Evolutionary conservation across 805 yeast genomes (phyloP), one percentile per base, ranked within the genome.

Genomic region (Suhomyces tanzawaensis): DNA sequence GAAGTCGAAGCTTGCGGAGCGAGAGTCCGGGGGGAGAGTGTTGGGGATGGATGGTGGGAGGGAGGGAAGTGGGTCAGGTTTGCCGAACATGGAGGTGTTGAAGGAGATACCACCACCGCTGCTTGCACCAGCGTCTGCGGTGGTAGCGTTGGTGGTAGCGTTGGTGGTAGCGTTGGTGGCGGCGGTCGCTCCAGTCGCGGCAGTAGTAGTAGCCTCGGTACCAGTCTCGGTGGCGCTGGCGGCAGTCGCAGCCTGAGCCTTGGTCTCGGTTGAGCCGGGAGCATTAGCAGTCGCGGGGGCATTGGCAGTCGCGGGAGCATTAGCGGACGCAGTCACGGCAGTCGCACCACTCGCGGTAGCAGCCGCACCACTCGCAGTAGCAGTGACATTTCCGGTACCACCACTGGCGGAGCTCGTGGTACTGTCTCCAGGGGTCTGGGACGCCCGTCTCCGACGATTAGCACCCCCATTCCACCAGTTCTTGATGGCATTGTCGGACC

Each of bases 391-490:
- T 12, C 33, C 24, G 26, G 27, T 27, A 4, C 18, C 17, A 6
- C 19, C 19, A 6, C 12, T 28, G 19, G 31, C 4, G 7, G 17
- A 14, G 24, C 24, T 21, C 11, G 24, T 21, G 12, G 27, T 8
- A n/a, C 7, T 13, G 12, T 6, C n/a, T 9, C 27, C 27, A 7
- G 24, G 11, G 7, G 7, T 21, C 6, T 7, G 7, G 5, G 27
- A 24, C 6, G 69, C 68, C 46, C 88, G 66, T 52, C 93, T 74
- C 44, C 95, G 69, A 43, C 95, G 71, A 57, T 85, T 87, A 11
- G 95, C 91, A 7, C 95, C 95, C 3, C 96, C 95, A 55, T 87
- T 87, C 96, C 96, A 88, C 96, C 96, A 89, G 63, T 89, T 89
- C 57, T 87, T 87, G 51, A 87, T 86, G 15, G 95, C 89, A 58